Base-by-base conservation (phyloP, 768 basidiomycete genomes). In the Pholiota molesta region DNA sequence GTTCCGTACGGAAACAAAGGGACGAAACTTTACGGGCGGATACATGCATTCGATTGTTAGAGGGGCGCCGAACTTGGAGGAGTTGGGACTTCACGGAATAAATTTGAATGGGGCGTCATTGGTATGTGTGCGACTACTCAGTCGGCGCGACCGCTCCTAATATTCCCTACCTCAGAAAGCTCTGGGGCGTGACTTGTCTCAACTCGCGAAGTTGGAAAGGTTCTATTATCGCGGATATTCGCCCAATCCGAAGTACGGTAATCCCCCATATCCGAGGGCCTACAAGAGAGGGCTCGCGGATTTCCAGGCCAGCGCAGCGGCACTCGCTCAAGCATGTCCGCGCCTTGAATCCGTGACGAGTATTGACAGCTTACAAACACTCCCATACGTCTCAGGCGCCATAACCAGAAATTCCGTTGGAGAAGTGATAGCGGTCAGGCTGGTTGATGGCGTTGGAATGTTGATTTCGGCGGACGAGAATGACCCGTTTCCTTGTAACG, bases 31-130 rank as follows among this genome's bases (percentile, higher is more conserved):
- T 19, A 16, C 17, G 2, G 55, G 65, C 40, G 29, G 52, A 1
- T 69, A 62, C n/a, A 61, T 69, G 29, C 53, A 59, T 49, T 63
- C 62, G 2, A 57, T 65, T 26, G 62, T 56, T 13, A 19, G 35
- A 11, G 62, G 56, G 13, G 64, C 62, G 3, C 64, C 66, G 1
- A 68, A 68, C 35, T 33, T 68, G 3, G 55, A 61, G 42, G 66
- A 68, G 39, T 33, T 62, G 14, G 31, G 35, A 39, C 26, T 62
- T 1, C 55, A 57, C 29, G 28, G 44, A 3, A 19, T 29, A 13
- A 21, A 16, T 33, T 45, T 47, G 9, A 5, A 6, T 33, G 10
- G 26, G 5, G 26, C 1, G 26, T 29, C 21, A 28, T 57, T n/a
- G 35, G 45, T 47, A 6, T 26, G 17, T 57, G 55, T 44, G 42